Evolutionary conservation across 2,329 filamentous ascomycete genomes (phyloP).

Genomic region (Exserohilum turcica): DNA sequence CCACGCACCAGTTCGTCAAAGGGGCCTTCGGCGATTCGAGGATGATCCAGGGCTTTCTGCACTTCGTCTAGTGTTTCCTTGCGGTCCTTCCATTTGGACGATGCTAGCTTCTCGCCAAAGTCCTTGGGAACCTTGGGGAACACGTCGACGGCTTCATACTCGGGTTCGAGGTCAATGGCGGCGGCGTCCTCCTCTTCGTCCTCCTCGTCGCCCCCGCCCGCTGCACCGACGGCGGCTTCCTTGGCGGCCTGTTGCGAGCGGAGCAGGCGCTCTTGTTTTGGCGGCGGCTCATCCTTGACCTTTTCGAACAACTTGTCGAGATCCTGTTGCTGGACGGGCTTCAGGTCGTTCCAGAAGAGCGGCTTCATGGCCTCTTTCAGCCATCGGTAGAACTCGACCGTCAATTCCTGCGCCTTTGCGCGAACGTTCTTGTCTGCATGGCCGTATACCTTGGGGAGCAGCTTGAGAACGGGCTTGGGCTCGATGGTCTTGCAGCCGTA

Average conservation of each 20-base stretch:
- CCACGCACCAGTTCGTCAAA: constrained; percentile 83
- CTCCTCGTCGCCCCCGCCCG: constrained; percentile 55
- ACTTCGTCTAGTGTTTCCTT: constrained; percentile 92
- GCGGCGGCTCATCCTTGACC: constrained; percentile 81
- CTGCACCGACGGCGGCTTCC: constrained; percentile 69
- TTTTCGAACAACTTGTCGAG: constrained; percentile 93
- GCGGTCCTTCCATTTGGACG: constrained; percentile 97
- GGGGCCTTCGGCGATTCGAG: constrained; percentile 87
- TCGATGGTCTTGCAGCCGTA: constrained; percentile 95
- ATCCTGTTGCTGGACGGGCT: constrained; percentile 92
- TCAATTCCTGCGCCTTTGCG: constrained; percentile 87
- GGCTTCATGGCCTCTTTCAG: constrained; percentile 97
- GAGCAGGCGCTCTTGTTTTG: constrained; percentile 88
- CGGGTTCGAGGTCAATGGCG: constrained; percentile 71
- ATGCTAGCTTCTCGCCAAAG: constrained; percentile 81
- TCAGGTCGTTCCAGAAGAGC: constrained; percentile 94
- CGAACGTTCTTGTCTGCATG: constrained; percentile 98
- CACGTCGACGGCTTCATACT: constrained; percentile 83
- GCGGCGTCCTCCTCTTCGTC: constrained; percentile 67
- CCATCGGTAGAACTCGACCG: constrained; percentile 96
- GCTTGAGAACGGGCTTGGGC: constrained; percentile 87
- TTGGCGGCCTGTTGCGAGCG: constrained; percentile 86
- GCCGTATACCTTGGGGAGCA: constrained; percentile 86
- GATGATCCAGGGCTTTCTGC: constrained; percentile 76
- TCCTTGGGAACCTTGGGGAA: constrained; percentile 78